phyloP scores from a whole-genome alignment of 768 basidiomycete species.

The Xanthoconium purpureum region DNA sequence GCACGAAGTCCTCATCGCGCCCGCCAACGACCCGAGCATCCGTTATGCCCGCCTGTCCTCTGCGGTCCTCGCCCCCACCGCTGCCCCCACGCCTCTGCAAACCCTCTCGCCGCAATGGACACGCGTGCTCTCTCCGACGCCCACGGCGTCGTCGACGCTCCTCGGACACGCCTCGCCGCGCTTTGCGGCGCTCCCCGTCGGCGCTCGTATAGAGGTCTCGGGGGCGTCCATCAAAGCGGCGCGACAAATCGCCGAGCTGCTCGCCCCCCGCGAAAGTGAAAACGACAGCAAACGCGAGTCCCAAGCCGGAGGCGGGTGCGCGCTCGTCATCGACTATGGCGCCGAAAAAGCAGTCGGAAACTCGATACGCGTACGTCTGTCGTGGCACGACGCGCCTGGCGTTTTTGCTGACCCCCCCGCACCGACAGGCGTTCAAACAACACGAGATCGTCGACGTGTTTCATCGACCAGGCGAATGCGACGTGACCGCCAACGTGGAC shows the following conservation, averaged over 20 bases:
- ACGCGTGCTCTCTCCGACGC: constrained; percentile 60
- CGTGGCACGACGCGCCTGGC: background rate
- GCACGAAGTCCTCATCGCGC: constrained; percentile 78
- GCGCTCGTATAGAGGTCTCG: constrained; percentile 79
- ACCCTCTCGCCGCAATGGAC: constrained; percentile 44
- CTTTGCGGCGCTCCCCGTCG: constrained; percentile 64
- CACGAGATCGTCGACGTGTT: constrained; percentile 87
- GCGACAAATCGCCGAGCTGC: constrained; percentile 61
- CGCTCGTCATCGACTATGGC: constrained; percentile 89
- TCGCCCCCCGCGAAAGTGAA: constrained; percentile 31
- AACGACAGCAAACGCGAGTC: too few relatives aligned
- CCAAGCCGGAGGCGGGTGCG: constrained; percentile 47
- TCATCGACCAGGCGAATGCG: constrained; percentile 79
- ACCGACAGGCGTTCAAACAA: constrained; percentile 76
- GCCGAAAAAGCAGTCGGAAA: constrained; percentile 61
- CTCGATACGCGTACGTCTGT: constrained; percentile 74
- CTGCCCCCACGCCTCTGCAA: constrained; percentile 4
- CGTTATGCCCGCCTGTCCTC: constrained; percentile 24
- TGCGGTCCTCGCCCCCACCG: constrained; percentile 5
- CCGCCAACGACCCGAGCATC: constrained; percentile 39
- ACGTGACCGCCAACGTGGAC: constrained; percentile 96
- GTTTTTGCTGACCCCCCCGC: background rate
- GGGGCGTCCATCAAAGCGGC: constrained; percentile 67
- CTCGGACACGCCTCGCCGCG: constrained; percentile 66
- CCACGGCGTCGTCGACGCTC: constrained; percentile 52